Evolutionary conservation across 352 stramenopile genomes (phyloP).

Genomic region (Thalassiosira allenii): DNA sequence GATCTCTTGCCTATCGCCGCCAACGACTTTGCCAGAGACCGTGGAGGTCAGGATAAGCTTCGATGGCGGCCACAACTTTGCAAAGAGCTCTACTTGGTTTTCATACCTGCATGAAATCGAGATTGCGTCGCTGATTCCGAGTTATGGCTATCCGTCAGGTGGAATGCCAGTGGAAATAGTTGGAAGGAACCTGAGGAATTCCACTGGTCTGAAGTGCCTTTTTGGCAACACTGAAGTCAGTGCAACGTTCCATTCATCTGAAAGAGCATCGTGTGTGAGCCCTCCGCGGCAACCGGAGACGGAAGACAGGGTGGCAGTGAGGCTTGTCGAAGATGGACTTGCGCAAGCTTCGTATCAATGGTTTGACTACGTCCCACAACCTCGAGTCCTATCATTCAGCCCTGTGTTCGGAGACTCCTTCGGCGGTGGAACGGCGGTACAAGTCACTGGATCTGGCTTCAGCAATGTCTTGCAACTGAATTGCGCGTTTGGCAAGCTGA

Average conservation of each 20-base stretch:
- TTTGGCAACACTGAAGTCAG: constrained; percentile 56
- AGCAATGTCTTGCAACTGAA: constrained; percentile 50
- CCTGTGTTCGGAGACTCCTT: constrained; percentile 36
- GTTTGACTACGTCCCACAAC: constrained; percentile 72
- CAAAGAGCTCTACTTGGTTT: constrained; percentile 64
- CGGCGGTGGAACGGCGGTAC: constrained; percentile 25
- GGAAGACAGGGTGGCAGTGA: constrained; percentile 32
- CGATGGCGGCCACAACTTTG: constrained; percentile 51
- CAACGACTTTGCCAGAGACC: constrained; percentile 28
- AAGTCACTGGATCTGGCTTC: constrained; percentile 55
- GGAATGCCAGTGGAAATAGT: constrained; percentile 51
- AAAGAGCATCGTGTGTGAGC: constrained; percentile 52
- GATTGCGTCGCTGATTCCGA: constrained; percentile 63
- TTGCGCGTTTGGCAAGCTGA: constrained; percentile 71
- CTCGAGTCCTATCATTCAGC: constrained; percentile 40
- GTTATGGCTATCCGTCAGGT: constrained; percentile 55
- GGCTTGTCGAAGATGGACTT: constrained; percentile 22
- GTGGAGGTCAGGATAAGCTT: constrained; percentile 57
- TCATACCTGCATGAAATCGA: constrained; percentile 69
- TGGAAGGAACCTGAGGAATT: constrained; percentile 59
- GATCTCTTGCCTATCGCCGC: constrained; percentile 51
- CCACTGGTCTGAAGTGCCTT: constrained; percentile 53
- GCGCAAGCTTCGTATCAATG: constrained; percentile 54
- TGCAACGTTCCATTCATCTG: constrained; percentile 53
- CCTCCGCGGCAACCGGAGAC: constrained; percentile 50